phyloP scores from a whole-genome alignment of 805 yeast genomes.

The Isabelozyma pseudorhagii region DNA sequence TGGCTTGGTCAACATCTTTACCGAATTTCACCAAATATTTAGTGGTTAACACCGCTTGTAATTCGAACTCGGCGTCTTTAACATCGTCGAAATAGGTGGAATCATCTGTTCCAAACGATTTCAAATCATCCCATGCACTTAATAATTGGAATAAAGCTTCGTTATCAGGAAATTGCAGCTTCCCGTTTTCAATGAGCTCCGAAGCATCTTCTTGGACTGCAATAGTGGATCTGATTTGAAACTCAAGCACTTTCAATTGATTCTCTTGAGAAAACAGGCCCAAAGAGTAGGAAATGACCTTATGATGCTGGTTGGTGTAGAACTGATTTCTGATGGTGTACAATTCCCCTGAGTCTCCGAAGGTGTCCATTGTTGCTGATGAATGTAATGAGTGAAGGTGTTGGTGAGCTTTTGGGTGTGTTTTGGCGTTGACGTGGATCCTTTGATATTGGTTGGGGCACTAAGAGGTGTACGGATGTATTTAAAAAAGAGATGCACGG shows the following conservation, averaged over 20 bases:
- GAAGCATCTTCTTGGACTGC: slow-evolving; percentile 39
- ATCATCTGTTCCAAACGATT: slow-evolving; percentile 41
- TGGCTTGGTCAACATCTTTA: slow-evolving; percentile 36
- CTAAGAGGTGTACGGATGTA: not conserved
- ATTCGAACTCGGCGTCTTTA: slow-evolving; percentile 28
- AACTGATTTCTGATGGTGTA: slow-evolving; percentile 57
- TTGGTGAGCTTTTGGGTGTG: not conserved
- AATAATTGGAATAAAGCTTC: slow-evolving; percentile 34
- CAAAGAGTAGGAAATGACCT: slow-evolving; percentile 36
- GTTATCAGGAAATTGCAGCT: slow-evolving; percentile 28
- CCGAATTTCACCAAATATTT: slow-evolving; percentile 34
- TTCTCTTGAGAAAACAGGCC: slow-evolving; percentile 36
- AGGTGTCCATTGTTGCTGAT: slow-evolving; percentile 29
- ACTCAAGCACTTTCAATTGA: slow-evolving; percentile 38
- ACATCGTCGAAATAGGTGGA: slow-evolving; percentile 42
- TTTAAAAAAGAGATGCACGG: too few relatives aligned
- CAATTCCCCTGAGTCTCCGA: slow-evolving; percentile 47
- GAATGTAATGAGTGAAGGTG: not conserved
- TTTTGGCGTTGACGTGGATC: not conserved
- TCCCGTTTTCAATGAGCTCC: slow-evolving; percentile 33
- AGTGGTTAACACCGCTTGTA: slow-evolving; percentile 40
- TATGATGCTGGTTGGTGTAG: slow-evolving; percentile 55
- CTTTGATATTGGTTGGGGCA: not conserved
- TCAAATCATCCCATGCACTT: slow-evolving; percentile 42
- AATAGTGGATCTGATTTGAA: slow-evolving; percentile 37